Base-by-base conservation (phyloP, 2,329 filamentous ascomycete genomes). In the Cucurbitaria berberidis region DNA sequence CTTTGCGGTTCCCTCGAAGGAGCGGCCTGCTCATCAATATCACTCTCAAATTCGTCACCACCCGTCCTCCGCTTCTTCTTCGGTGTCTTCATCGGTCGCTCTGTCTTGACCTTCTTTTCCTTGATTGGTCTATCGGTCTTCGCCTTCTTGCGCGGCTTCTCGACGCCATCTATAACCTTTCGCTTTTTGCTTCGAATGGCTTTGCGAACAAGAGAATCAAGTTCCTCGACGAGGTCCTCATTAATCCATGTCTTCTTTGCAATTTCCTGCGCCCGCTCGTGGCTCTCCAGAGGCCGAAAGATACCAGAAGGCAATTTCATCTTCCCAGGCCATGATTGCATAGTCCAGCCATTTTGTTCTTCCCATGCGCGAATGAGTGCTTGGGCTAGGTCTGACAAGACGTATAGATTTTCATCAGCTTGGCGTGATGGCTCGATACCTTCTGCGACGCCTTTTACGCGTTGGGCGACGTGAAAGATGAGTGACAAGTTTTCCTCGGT, bases 381-480 rank as follows among this genome's bases (percentile, higher is more conserved):
- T 74, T 95, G 90, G 0, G 93, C 86, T 9, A 99, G 83, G 74
- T 99, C 95, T 45, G 91, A 93, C 32, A 99, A 77, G 5, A 93
- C 86, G 71, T 97, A 96, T 0, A 99, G 81, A 57, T 87, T 86
- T 51, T 92, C 86, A 64, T 88, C 90, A 19, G 66, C 66, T 39
- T 70, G 45, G 13, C 51, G 59, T 2, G 83, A 81, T 1, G 82
- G 78, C 0, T 86, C 83, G 55, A 98, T 86, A 11, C 85, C 89
- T 72, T 99, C 95, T 36, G 86, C 84, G 9, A 93, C 90, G 74
- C 93, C 90, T 80, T 99, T 99, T 48, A 96, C 88, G 9, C 92
- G 87, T 75, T 98, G 93, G 11, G 92, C 92, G 57, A 97, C 90
- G 73, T 95, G 91, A 79, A 90, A 95, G 35, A 99, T 92, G 56